Conservation (phyloP, 768 basidiomycete species). For the Boletus vermiculosoides region DNA sequence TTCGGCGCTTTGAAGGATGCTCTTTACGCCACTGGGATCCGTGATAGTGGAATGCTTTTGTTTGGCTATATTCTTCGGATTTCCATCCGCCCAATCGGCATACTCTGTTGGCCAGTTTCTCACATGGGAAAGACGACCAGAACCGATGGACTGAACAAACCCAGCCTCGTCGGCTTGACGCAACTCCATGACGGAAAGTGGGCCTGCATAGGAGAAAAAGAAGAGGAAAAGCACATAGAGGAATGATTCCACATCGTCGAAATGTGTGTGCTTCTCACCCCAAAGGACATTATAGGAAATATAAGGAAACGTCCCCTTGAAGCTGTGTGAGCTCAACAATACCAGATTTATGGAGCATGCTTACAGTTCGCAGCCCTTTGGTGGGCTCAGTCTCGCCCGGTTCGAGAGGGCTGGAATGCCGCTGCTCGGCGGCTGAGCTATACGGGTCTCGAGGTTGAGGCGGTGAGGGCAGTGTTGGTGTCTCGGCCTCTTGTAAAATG, state of each 20-base stretch:
- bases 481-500: neutral
- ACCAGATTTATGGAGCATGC: neutral
- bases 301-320: constrained; percentile 1
- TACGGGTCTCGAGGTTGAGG: neutral
- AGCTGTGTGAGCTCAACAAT: neutral
- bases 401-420: neutral
- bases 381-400: neutral
- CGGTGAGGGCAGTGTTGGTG: neutral
- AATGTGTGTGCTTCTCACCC: neutral
- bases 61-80: neutral
- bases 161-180: neutral
- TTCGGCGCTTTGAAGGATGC: neutral
- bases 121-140: neutral
- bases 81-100: neutral
- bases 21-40: neutral
- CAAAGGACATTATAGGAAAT: neutral
- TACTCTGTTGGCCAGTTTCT: neutral
- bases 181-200: neutral
- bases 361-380: neutral
- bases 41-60: neutral
- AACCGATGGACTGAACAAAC: neutral
- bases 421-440: neutral
- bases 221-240: neutral
- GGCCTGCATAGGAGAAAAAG: neutral
- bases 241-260: constrained; percentile 2